Evolutionary conservation across 2,329 filamentous ascomycete species (phyloP), one percentile per base, ranked within the genome.

Genomic region (Calonectria pauciramosa): DNA sequence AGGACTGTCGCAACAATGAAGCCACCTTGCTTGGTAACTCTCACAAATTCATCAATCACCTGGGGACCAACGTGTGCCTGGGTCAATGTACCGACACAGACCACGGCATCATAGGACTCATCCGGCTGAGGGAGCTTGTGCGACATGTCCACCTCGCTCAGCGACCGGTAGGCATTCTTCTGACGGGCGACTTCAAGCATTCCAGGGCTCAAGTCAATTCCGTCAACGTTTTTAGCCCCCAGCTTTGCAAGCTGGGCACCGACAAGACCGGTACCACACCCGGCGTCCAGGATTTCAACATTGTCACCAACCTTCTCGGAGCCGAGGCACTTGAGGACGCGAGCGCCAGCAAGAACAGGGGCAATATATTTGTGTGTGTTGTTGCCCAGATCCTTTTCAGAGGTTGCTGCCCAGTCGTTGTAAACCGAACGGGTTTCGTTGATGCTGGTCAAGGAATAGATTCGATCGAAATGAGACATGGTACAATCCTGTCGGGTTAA

Each of bases 11-110:
- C 88, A 41, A 90, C 87, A 30, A 91, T 80, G 44, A 89, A 78
- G 0, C 90, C 90, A 6, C 84, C 84, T 14, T 77, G 83, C 81
- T 87, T 89, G 36, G 86, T 83, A 4, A 91, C 80, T 13, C 90
- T 83, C 30, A 89, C 83, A 64, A 91, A 87, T 78, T 91, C 90
- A 28, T 84, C 80, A 51, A 91, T 77, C 4, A 87, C 87, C 54
- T 80, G 80, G 0, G 90, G 89, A 1, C 89, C 90, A 44, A 91
- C 87, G 75, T 91, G 90, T 14, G 88, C 89, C 68, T 87, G 85
- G 0, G 90, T 91, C 74, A 91, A 86, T 3, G 89, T 91, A 32
- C 90, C 90, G 30, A 88, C 86, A 82, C 90, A 91, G 1, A 87
- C 86, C 23, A 91, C 85, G 6, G n/a, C 44, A 49, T 49, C 20